phyloP scores from a whole-genome alignment of 148 eudicot genomes.

The Nyssa sinensis region DNA sequence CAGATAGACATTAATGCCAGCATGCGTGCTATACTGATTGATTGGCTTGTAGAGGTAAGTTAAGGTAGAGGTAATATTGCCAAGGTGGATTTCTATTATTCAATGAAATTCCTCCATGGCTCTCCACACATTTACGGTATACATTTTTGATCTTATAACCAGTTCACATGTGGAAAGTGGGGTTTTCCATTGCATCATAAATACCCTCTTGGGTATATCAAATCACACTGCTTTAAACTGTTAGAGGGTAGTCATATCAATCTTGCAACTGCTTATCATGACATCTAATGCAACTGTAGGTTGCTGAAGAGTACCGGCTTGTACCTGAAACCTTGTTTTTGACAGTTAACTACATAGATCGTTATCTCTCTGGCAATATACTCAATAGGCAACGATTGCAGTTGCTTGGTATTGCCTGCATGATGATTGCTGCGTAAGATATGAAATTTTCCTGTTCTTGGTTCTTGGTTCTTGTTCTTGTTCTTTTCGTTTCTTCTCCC shows the following conservation, averaged over 20 bases:
- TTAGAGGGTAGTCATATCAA: background rate
- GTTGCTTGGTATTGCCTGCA: constrained; percentile 77
- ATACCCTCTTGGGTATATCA: background rate
- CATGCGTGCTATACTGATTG: constrained; percentile 75
- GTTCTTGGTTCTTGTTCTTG: background rate
- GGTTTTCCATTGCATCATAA: background rate
- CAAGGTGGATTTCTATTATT: background rate
- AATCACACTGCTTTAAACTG: background rate
- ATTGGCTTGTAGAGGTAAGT: constrained; percentile 87
- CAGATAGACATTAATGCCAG: constrained; percentile 77
- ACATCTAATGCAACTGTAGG: constrained; percentile 29
- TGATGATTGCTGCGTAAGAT: constrained; percentile 91
- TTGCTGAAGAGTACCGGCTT: constrained; percentile 78
- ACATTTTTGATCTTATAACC: background rate
- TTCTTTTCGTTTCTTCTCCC: background rate
- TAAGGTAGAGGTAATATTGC: background rate
- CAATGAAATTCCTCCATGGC: too few relatives aligned
- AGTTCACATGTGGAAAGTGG: background rate
- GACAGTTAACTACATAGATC: constrained; percentile 77
- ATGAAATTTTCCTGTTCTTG: background rate
- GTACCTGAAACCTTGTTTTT: constrained; percentile 76
- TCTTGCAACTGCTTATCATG: background rate
- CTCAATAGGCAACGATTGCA: constrained; percentile 71
- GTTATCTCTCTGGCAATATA: constrained; percentile 76
- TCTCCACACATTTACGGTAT: too few relatives aligned